Evolutionary conservation across 2,329 filamentous ascomycete genomes (phyloP).

Genomic region (Alternaria sp.): DNA sequence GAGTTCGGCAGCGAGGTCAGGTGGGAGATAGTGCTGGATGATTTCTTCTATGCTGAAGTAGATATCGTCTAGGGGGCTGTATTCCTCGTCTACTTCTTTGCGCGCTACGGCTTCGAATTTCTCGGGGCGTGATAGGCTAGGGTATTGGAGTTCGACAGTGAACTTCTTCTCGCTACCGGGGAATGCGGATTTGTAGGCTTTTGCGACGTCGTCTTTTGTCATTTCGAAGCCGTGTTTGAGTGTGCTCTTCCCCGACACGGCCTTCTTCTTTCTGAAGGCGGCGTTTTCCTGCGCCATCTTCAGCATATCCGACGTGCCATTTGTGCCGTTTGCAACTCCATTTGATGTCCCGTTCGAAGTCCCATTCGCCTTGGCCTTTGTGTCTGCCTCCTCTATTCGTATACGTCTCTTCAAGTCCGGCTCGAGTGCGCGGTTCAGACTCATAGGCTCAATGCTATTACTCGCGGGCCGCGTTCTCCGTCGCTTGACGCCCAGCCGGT

Average conservation of each 20-base stretch:
- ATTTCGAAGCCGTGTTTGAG: conserved; percentile 54
- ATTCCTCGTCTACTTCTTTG: conserved; percentile 36
- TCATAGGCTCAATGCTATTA: conserved; percentile 47
- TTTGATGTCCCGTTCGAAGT: conserved; percentile 6
- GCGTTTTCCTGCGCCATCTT: conserved; percentile 16
- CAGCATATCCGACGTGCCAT: conserved; percentile 5
- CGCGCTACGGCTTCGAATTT: conserved; percentile 52
- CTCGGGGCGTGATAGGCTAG: conserved; percentile 74
- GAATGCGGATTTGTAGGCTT: conserved; percentile 63
- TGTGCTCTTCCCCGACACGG: conserved; percentile 21
- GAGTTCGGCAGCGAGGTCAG: conserved; percentile 72
- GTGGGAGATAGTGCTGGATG: conserved; percentile 76
- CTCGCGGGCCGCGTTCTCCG: conserved; percentile 48
- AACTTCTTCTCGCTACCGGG: conserved; percentile 54
- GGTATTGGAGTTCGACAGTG: conserved; percentile 80
- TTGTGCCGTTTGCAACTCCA: conserved; percentile 4
- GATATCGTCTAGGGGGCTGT: conserved; percentile 73
- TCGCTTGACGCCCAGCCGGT: conserved; percentile 36
- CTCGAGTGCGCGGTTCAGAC: conserved; percentile 48
- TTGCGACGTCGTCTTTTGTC: conserved; percentile 49
- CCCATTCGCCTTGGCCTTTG: conserved; percentile 7
- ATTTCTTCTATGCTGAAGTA: conserved; percentile 71
- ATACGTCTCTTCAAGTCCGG: conserved; percentile 47
- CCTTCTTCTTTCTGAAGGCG: conserved; percentile 20
- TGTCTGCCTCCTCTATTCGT: conserved; percentile 32